Conservation (phyloP, 2,329 filamentous ascomycete genomes). For the Incumbomyces delicatus region DNA sequence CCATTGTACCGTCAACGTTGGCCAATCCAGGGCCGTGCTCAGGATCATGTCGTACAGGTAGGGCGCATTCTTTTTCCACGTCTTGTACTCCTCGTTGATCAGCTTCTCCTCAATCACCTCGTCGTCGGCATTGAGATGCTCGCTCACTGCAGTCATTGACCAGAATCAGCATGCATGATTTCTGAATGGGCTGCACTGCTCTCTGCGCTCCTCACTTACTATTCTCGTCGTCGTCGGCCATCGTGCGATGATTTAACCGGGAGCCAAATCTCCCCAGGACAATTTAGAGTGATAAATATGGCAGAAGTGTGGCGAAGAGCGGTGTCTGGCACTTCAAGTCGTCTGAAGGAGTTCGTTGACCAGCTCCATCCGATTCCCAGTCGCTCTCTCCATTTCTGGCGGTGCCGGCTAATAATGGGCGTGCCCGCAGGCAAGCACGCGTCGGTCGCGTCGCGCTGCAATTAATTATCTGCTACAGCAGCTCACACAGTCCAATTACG, state of each 20-base stretch:
- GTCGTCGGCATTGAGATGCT: slow-evolving; percentile 80
- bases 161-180: slow-evolving; percentile 8
- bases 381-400: too few species aligned
- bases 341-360: too few species aligned
- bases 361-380: too few species aligned
- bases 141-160: slow-evolving; percentile 16
- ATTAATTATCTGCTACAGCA: too few species aligned
- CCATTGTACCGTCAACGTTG: slow-evolving; percentile 95
- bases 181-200: not conserved
- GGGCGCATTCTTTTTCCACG: slow-evolving; percentile 98
- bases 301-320: too few species aligned
- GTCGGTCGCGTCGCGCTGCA: too few species aligned
- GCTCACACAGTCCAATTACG: too few species aligned
- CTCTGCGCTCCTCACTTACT: slow-evolving; percentile 12
- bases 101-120: slow-evolving; percentile 19
- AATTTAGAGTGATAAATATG: too few species aligned
- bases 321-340: too few species aligned
- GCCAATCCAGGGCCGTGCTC: slow-evolving; percentile 92
- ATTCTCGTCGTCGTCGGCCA: slow-evolving; percentile 22
- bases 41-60: slow-evolving; percentile 98
- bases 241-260: slow-evolving; percentile 1
- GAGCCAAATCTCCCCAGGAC: too few species aligned
- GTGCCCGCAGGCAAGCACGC: too few species aligned
- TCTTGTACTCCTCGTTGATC: slow-evolving; percentile 74
- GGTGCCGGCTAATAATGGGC: too few species aligned